Percentiles rank a stretch among this genome's conserved stretches.
Evolutionary conservation across 2,329 filamentous ascomycete species (phyloP).

Genomic region (Penicillium sp.): DNA sequence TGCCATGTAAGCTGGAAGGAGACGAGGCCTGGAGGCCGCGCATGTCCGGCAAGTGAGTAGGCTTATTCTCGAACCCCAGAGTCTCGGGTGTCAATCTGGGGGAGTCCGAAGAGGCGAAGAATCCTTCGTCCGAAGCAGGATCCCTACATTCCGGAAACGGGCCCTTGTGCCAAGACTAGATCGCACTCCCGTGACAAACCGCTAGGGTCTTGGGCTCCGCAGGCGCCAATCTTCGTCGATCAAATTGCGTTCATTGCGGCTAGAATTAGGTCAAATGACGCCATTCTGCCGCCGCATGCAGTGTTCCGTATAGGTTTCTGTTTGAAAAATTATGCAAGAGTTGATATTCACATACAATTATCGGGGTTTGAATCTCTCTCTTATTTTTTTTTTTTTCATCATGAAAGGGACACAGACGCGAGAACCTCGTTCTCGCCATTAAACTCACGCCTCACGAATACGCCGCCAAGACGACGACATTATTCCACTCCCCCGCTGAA

Average conservation of each 20-base stretch:
- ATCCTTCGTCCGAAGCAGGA: neutral
- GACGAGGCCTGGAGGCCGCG: neutral
- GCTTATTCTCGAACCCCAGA: neutral
- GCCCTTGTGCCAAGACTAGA: neutral
- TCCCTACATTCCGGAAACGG: neutral
- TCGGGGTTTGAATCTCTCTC: too few species aligned
- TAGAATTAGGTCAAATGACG: constrained; percentile 13
- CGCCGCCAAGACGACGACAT: neutral
- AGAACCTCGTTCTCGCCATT: neutral
- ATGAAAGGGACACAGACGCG: neutral
- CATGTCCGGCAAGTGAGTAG: neutral
- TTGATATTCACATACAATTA: neutral
- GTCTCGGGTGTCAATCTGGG: neutral
- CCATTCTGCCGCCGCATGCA: constrained; percentile 10
- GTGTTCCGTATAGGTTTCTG: neutral
- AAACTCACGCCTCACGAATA: neutral
- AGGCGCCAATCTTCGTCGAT: constrained; percentile 2
- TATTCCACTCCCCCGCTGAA: neutral
- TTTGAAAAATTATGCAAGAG: neutral
- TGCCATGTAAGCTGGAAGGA: neutral
- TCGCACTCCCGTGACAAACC: neutral
- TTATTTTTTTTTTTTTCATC: neutral
- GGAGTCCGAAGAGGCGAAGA: neutral
- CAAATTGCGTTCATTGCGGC: neutral
- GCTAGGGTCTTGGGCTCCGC: neutral